Evolutionary conservation across 768 basidiomycete species (phyloP).

Genomic region (Pholiota microspora): DNA sequence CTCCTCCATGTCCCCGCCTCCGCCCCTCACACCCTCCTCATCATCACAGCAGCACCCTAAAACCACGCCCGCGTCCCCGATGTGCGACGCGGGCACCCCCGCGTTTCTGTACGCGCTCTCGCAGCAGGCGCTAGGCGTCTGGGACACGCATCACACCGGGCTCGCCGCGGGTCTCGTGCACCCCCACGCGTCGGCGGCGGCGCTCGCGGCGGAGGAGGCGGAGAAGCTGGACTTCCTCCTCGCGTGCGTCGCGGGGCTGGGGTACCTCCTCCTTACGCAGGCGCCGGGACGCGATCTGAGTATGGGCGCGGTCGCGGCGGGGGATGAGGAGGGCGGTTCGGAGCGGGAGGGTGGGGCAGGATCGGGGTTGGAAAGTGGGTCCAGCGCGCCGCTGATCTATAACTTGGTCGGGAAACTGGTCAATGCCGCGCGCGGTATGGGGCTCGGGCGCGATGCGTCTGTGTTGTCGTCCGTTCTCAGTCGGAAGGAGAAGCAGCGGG

Average conservation of each 20-base stretch:
- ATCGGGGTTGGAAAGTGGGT: background rate
- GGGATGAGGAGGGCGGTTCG: background rate
- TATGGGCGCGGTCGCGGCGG: background rate
- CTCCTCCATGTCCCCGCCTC: constrained; percentile 21
- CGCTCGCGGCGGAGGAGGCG: constrained; percentile 19
- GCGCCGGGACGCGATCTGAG: background rate
- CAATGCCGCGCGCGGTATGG: constrained; percentile 62
- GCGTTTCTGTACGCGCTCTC: constrained; percentile 34
- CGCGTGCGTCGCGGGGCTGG: constrained; percentile 56
- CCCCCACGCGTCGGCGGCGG: background rate
- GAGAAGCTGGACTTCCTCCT: constrained; percentile 52
- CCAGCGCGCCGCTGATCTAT: constrained; percentile 18
- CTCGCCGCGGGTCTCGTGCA: background rate
- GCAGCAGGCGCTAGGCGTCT: constrained; percentile 36
- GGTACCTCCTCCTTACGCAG: constrained; percentile 27
- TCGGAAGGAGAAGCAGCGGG: constrained; percentile 1
- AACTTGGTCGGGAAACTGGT: constrained; percentile 65
- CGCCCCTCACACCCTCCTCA: background rate
- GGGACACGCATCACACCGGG: constrained; percentile 27
- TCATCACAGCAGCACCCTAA: background rate
- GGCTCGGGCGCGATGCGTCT: constrained; percentile 47
- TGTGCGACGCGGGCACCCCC: constrained; percentile 16
- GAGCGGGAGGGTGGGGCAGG: background rate
- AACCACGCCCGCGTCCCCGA: background rate
- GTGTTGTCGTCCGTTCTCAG: constrained; percentile 2